These are phyloP conservation scores for Sclerotinia glacialis DNA, from an alignment of 2,329 filamentous ascomycete species.

Conservation along the genomic window DNA sequence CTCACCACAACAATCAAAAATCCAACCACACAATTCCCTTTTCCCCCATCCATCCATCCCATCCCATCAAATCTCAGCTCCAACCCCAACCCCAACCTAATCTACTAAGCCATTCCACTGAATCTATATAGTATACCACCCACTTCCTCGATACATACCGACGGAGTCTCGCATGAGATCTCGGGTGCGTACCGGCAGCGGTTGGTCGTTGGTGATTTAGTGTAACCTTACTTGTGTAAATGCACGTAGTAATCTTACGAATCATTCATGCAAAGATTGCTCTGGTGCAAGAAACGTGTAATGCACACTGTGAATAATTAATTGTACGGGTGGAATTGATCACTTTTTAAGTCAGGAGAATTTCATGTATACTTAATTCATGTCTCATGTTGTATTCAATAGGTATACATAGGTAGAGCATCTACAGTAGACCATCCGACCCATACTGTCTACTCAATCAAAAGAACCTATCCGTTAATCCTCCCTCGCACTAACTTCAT, in stretches of 20 bases:
- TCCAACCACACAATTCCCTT: no score
- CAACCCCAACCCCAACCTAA: no score
- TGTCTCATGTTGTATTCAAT: neutral
- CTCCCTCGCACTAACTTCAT: conserved; percentile 5
- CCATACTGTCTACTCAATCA: neutral
- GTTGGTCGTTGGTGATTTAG: neutral
- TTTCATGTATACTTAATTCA: neutral
- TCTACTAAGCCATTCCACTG: no score
- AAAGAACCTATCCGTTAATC: neutral
- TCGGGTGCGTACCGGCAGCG: neutral
- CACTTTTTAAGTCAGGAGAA: neutral
- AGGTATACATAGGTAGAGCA: conserved; percentile 5
- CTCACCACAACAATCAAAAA: no score
- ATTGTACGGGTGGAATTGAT: neutral
- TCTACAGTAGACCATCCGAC: neutral
- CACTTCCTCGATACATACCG: neutral
- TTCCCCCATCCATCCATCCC: neutral
- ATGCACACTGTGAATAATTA: neutral
- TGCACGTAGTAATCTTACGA: no score
- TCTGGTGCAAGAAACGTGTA: neutral
- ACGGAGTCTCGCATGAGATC: neutral
- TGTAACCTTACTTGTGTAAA: neutral
- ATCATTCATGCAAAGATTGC: neutral
- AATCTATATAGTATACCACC: neutral
- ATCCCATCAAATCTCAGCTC: neutral